A percentile compares a stretch with the other conserved stretches of the same genome.
Conservation (phyloP, 495 filamentous ascomycete species). For the Penicillium steckii region DNA sequence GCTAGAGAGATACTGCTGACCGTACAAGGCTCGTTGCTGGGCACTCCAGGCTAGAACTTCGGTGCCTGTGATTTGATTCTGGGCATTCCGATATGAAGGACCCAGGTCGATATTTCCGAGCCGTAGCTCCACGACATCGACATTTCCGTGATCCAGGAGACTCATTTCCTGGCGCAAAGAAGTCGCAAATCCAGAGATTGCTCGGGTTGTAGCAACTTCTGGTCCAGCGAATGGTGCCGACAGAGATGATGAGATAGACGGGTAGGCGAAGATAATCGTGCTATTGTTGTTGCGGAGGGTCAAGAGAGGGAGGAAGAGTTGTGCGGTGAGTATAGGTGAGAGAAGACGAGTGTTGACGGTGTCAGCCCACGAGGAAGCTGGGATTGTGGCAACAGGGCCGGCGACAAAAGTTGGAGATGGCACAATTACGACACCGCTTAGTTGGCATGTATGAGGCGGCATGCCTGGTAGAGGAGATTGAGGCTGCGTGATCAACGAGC, state of each 20-base stretch:
- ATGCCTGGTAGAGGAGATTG: slow-evolving; percentile 70
- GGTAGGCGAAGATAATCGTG: slow-evolving; percentile 77
- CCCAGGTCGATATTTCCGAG: slow-evolving; percentile 81
- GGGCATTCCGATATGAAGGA: slow-evolving; percentile 37
- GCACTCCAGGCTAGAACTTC: slow-evolving; percentile 68
- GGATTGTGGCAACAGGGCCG: slow-evolving; percentile 77
- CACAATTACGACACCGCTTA: slow-evolving; percentile 77
- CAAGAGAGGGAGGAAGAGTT: slow-evolving; percentile 82
- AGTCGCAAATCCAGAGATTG: slow-evolving; percentile 74
- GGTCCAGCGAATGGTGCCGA: slow-evolving; percentile 80
- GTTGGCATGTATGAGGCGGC: slow-evolving; percentile 67
- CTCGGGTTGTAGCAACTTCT: slow-evolving; percentile 75
- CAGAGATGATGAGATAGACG: slow-evolving; percentile 79
- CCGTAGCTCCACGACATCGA: slow-evolving; percentile 79
- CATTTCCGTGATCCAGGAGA: slow-evolving; percentile 44
- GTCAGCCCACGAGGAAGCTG: slow-evolving; percentile 80
- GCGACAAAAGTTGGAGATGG: slow-evolving; percentile 59
- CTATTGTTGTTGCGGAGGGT: slow-evolving; percentile 49
- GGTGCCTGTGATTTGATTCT: slow-evolving; percentile 47
- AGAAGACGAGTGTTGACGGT: slow-evolving; percentile 89
- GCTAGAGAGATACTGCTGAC: slow-evolving; percentile 42
- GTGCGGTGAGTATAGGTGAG: slow-evolving; percentile 81
- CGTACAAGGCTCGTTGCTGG: slow-evolving; percentile 44
- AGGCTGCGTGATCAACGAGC: slow-evolving; percentile 63
- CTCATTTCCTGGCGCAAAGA: slow-evolving; percentile 74